A percentile compares a stretch with the other conserved stretches of the same genome.
Evolutionary conservation across 306 rosid species (phyloP).

Genomic region (Castanea crenata): DNA sequence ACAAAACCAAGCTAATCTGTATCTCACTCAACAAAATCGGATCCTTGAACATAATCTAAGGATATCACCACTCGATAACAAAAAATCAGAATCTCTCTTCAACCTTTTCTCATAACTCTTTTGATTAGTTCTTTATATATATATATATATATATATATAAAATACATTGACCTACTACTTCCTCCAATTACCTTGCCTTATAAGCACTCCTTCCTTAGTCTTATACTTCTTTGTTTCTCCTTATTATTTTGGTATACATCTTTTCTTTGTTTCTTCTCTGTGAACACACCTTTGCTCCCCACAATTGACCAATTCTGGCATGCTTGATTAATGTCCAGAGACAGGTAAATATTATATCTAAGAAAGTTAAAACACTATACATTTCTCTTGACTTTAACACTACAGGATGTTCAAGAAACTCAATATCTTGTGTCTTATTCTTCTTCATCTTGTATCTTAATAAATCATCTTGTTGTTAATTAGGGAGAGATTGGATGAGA

Average conservation of each 20-base stretch:
- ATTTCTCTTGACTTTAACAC: neutral
- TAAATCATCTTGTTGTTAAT: conserved; percentile 10
- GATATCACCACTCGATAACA: conserved; percentile 18
- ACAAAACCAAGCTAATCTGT: neutral
- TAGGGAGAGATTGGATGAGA: conserved; percentile 67
- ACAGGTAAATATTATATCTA: conserved; percentile 41
- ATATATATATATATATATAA: conserved; percentile 1
- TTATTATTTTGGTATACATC: neutral
- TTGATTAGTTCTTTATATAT: conserved; percentile 26
- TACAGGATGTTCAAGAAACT: too few relatives aligned
- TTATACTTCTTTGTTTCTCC: conserved; percentile 12
- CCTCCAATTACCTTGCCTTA: conserved; percentile 37
- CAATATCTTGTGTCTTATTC: neutral
- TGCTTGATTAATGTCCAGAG: conserved; percentile 49
- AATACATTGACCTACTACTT: conserved; percentile 51
- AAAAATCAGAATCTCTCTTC: conserved; percentile 14
- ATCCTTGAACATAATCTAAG: neutral
- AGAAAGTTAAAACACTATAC: neutral
- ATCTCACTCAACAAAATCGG: neutral
- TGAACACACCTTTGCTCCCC: conserved; percentile 14
- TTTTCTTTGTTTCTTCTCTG: conserved; percentile 5
- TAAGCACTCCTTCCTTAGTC: conserved; percentile 36
- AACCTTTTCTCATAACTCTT: conserved; percentile 14
- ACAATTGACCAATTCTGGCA: conserved; percentile 32
- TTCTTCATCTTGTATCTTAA: neutral